Percentiles rank a stretch among this genome's conserved stretches.
These are phyloP conservation scores for Theobroma grandiflorum DNA, from an alignment of 441 rosid species.

Conservation along the genomic window DNA sequence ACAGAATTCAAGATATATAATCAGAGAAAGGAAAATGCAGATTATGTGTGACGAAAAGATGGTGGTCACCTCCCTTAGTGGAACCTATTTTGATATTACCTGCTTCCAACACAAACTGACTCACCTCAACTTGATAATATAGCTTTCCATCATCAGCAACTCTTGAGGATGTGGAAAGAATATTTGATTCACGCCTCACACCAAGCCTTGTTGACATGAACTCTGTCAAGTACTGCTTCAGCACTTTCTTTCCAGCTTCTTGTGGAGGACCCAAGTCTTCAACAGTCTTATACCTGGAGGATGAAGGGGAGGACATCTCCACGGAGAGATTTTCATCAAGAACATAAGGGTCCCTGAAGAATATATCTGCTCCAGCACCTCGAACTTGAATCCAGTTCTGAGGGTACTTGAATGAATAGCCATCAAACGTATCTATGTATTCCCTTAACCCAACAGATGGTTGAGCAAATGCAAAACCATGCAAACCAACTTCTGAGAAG, in stretches of 20 bases:
- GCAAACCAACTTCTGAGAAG: constrained; percentile 48
- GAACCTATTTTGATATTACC: background rate
- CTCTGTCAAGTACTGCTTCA: constrained; percentile 87
- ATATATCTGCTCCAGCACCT: constrained; percentile 95
- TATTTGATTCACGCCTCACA: constrained; percentile 72
- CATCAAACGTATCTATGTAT: constrained; percentile 89
- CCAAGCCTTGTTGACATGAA: constrained; percentile 98
- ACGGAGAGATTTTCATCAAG: constrained; percentile 88
- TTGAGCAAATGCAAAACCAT: constrained; percentile 47
- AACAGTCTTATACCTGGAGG: constrained; percentile 77
- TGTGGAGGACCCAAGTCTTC: constrained; percentile 85
- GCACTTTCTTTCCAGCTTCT: constrained; percentile 84
- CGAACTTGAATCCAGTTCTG: constrained; percentile 91
- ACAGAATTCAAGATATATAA: background rate
- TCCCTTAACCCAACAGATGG: constrained; percentile 67
- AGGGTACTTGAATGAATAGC: constrained; percentile 90
- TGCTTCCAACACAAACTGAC: background rate
- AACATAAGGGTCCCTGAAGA: constrained; percentile 88
- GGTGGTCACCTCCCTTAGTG: background rate
- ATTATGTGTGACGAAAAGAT: background rate
- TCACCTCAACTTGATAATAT: constrained; percentile 94
- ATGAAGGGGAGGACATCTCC: constrained; percentile 94
- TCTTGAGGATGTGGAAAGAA: constrained; percentile 74
- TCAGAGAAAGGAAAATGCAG: background rate
- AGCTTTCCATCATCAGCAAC: constrained; percentile 91